Base-by-base conservation (phyloP, 495 filamentous ascomycete genomes). In the Neurospora africana region DNA sequence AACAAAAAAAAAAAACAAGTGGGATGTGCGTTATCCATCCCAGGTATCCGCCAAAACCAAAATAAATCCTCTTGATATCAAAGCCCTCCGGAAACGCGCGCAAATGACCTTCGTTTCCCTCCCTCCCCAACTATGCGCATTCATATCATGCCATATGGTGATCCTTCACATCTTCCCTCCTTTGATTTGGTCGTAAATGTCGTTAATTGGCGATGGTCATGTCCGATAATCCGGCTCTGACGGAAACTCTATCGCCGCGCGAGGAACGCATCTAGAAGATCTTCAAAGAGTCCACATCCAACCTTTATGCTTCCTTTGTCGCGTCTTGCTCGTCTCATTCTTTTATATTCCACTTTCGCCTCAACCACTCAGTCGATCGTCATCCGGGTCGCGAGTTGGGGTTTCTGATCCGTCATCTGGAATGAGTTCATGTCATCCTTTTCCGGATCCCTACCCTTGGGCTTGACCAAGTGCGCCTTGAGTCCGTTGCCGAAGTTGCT, bases 401-500 rank as follows among this genome's bases (percentile, higher is more conserved):
- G 76, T 75, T 89, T 88, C 76, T 87, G 81, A 68, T 87, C 85
- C 71, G 87, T 81, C 72, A 89, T 78, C 78, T 86, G 86, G 82
- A 94, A 89, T 77, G 93, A 92, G 68, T 89, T 93, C 76, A 87
- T 87, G 70, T 85, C 86, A 70, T 85, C 82, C 83, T 93, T 91
- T 81, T 97, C 92, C 41, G 89, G 89, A 69, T 90, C 89, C 37
- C 83, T 82, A 33, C 81, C 81, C 58, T 86, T 90, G 44, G 91
- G 86, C 76, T 84, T 86, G 78, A 88, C 84, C 74, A 99, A 87
- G 79, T 98, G 93, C 19, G 89, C 91, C 83, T 96, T 98, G 71
- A 99, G 84, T 8, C 95, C 95, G 73, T 91, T 90, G 82, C 91
- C 86, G 86, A 98, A 99, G 84, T 99, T 99, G 78, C 84, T 82